Evolutionary conservation across 768 basidiomycete species (phyloP).

Genomic region (Crucibulum laeve): DNA sequence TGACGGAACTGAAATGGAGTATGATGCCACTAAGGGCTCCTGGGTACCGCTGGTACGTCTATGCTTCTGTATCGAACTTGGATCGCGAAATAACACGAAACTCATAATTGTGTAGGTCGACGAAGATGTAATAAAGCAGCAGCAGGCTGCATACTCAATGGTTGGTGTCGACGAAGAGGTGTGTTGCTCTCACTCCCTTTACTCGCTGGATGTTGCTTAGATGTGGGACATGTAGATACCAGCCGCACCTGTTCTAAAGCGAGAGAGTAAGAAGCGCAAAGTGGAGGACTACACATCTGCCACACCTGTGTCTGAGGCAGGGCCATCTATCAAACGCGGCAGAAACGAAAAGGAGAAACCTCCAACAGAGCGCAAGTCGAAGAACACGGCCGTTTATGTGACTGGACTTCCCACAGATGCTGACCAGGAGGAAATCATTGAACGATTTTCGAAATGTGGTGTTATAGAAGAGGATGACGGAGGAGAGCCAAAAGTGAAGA

Average conservation of each 20-base stretch:
- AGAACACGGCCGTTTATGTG: conserved; percentile 92
- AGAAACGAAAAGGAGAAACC: conserved; percentile 48
- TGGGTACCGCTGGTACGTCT: conserved; percentile 84
- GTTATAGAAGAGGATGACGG: conserved; percentile 89
- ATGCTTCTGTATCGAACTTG: not conserved
- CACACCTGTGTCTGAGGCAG: conserved; percentile 36
- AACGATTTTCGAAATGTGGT: conserved; percentile 88
- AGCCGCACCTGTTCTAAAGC: conserved; percentile 81
- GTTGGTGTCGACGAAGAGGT: conserved; percentile 93
- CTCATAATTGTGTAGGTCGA: conserved; percentile 53
- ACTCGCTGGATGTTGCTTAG: too few relatives aligned
- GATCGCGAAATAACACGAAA: not conserved
- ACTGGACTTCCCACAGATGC: conserved; percentile 78
- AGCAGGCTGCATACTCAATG: conserved; percentile 94
- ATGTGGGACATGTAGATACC: conserved; percentile 77
- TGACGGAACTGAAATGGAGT: conserved; percentile 89
- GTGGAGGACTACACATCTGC: conserved; percentile 68
- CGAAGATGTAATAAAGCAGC: conserved; percentile 79
- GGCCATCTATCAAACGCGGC: conserved; percentile 64
- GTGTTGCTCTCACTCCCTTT: too few relatives aligned
- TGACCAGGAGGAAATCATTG: conserved; percentile 68
- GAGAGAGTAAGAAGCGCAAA: conserved; percentile 76
- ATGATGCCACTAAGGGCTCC: conserved; percentile 64
- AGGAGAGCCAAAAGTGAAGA: conserved; percentile 92
- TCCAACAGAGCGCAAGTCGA: conserved; percentile 59